A percentile compares a stretch with the other conserved stretches of the same genome.
phyloP scores from a whole-genome alignment of 805 yeast species.

The Metschnikowia cubensis region DNA sequence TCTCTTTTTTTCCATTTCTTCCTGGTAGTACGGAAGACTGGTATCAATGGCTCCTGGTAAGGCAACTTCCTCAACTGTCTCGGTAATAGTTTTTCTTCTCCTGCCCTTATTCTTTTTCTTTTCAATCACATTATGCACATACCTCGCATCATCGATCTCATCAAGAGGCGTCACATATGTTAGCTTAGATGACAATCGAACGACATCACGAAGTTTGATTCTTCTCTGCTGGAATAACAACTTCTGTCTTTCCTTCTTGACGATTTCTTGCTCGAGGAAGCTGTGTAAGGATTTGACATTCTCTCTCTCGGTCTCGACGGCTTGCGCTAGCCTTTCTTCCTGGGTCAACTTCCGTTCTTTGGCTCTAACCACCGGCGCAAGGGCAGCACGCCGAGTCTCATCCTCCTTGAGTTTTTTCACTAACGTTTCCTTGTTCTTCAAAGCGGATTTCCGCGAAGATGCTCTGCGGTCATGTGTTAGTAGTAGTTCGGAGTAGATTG shows the following conservation, averaged over 20 bases:
- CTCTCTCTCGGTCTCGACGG: constrained; percentile 76
- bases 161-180: constrained; percentile 57
- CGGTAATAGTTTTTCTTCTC: constrained; percentile 35
- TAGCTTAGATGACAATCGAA: constrained; percentile 50
- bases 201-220: constrained; percentile 53
- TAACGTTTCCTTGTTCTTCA: constrained; percentile 72
- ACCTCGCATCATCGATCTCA: constrained; percentile 51
- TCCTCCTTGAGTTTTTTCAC: constrained; percentile 66
- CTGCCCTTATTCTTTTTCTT: constrained; percentile 38
- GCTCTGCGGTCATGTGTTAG: constrained; percentile 56
- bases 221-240: constrained; percentile 67
- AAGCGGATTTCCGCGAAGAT: constrained; percentile 73
- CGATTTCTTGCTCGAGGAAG: constrained; percentile 81
- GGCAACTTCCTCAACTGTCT: constrained; percentile 24
- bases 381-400: constrained; percentile 55
- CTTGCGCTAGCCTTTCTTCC: constrained; percentile 74
- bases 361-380: constrained; percentile 38
- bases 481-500: constrained; percentile 46
- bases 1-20: constrained; percentile 23
- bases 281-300: constrained; percentile 69
- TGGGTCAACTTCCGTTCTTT: constrained; percentile 57
- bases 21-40: constrained; percentile 25
- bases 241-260: constrained; percentile 72
- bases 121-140: constrained; percentile 31
- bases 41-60: constrained; percentile 31